Base-by-base conservation (phyloP, 768 basidiomycete species). In the Hemileccinum rubropunctum region DNA sequence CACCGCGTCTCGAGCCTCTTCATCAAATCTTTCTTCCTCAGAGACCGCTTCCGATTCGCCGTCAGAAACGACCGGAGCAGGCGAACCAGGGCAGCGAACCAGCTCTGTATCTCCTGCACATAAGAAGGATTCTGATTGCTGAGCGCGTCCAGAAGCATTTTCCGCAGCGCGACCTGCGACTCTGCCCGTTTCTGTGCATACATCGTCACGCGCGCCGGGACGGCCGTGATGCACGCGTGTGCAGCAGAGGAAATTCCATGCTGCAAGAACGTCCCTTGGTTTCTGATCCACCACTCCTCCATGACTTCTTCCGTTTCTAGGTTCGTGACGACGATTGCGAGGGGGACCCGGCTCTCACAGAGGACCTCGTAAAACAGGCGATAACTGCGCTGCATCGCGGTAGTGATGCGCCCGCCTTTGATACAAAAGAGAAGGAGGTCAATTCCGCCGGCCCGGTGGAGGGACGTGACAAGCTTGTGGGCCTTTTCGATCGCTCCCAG, bases 371-470 rank as follows among this genome's bases (percentile, higher is more conserved):
- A 32, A 28, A 58, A 58, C n/a, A 58, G 14, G n/a, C 45, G 43
- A 23, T 58, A 58, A 34, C 18, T 54, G 13, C 46, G 38, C 26
- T 58, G 57, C 32, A 33, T 18, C 1, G 52, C 23, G 4, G 15
- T 1, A 0, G 58, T 58, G 32, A 58, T n/a, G 6, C 58, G 36
- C 1, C 41, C 42, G 2, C 18, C 42, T 14, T 43, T 32, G 23
- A 58, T 18, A 33, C 58, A 58, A 41, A 59, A 58, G 2, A 58
- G 30, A 15, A 58, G 48, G 23, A 58, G 52, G 17, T 58, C 48
- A 27, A 58, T 33, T 6, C 57, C 58, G 15, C 58, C 57, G 0
- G 34, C 27, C 6, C 30, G 0, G 6, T 45, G 38, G 6, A 58
- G 11, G 21, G 38, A 32, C 9, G 26, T n/a, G 10, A 58, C 4